Evolutionary conservation across 768 basidiomycete genomes (phyloP).

Genomic region (Trichaptum fuscoviolaceum): DNA sequence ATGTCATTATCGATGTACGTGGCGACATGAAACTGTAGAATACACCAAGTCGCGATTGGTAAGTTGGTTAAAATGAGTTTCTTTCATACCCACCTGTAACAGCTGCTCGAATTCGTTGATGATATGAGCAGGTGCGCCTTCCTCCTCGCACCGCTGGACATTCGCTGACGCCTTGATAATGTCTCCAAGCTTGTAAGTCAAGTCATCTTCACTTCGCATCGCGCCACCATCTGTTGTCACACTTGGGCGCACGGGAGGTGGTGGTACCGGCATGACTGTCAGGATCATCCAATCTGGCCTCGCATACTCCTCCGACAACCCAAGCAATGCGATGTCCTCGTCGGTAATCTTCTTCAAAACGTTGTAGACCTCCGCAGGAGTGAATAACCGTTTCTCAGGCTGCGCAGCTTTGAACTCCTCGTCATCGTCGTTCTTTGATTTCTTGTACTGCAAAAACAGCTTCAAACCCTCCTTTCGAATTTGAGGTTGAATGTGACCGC

Average conservation of each 20-base stretch:
- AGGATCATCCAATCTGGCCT: constrained; percentile 99
- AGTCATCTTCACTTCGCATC: constrained; percentile 95
- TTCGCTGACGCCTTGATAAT: constrained; percentile 94
- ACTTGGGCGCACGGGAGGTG: constrained; percentile 95
- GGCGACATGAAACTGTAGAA: constrained; percentile 85
- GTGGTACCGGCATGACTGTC: constrained; percentile 95
- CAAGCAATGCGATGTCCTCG: constrained; percentile 80
- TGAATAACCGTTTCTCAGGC: constrained; percentile 77
- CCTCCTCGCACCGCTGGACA: constrained; percentile 88
- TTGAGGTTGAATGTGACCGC: constrained; percentile 86
- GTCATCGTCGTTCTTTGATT: constrained; percentile 92
- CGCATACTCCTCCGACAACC: constrained; percentile 92
- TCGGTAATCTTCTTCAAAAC: constrained; percentile 96
- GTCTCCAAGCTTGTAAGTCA: constrained; percentile 97
- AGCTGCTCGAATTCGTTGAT: constrained; percentile 95
- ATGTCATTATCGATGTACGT: constrained; percentile 99
- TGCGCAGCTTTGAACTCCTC: constrained; percentile 83
- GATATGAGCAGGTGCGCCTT: constrained; percentile 94
- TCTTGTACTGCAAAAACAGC: constrained; percentile 91
- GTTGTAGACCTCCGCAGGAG: constrained; percentile 85
- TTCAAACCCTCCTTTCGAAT: constrained; percentile 95
- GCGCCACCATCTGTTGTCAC: constrained; percentile 96
- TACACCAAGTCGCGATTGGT: constrained; percentile 7
- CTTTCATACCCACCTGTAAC: constrained; percentile 63
- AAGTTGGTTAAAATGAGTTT: background rate